These are phyloP conservation scores for Cladophialophora yegresii DNA, from an alignment of 2,329 filamentous ascomycete species.

Conservation along the genomic window DNA sequence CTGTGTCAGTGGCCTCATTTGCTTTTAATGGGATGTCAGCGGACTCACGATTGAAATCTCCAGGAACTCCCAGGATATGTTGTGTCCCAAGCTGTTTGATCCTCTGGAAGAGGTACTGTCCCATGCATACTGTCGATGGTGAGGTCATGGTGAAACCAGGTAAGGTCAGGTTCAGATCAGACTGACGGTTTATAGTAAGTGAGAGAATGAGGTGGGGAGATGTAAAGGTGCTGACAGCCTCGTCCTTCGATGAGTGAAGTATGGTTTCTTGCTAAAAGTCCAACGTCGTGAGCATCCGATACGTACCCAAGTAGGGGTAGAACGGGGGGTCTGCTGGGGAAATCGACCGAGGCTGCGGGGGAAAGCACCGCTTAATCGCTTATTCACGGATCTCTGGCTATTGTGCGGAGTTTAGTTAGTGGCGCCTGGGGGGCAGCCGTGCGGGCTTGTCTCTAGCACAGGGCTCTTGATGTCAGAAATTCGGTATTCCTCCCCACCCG, in stretches of 20 bases:
- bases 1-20: neutral
- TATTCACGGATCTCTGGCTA: neutral
- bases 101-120: slow-evolving; percentile 53
- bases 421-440: neutral
- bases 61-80: slow-evolving; percentile 55
- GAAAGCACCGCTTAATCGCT: neutral
- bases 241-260: neutral
- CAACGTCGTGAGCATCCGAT: neutral
- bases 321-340: neutral
- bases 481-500: neutral
- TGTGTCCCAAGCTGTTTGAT: slow-evolving; percentile 52
- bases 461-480: neutral
- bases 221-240: neutral
- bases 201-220: neutral
- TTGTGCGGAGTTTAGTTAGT: neutral
- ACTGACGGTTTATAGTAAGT: neutral
- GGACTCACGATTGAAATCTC: slow-evolving; percentile 42
- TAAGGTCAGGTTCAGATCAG: neutral
- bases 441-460: neutral
- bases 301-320: neutral
- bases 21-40: neutral
- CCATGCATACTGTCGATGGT: slow-evolving; percentile 35
- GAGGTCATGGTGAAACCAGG: slow-evolving; percentile 18
- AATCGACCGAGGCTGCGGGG: neutral
- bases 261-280: neutral